phyloP scores from a whole-genome alignment of 2,329 filamentous ascomycete genomes.

The Aspergillus hortae region DNA sequence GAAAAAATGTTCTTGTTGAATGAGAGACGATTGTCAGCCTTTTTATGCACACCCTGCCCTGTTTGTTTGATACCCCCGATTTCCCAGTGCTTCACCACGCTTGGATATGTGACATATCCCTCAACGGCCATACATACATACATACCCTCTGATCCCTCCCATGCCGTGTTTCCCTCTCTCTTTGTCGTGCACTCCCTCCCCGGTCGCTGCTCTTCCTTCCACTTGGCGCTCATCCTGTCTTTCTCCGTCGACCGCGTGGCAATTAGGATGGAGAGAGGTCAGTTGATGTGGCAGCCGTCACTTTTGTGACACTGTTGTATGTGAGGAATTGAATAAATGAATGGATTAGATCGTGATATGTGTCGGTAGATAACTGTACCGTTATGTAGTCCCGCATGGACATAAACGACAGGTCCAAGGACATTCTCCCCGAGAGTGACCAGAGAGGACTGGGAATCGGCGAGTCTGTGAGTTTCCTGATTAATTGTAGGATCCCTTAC shows the following conservation, averaged over 20 bases:
- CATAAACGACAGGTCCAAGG: too few species aligned
- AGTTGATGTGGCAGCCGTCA: constrained; percentile 35
- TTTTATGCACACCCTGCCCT: constrained; percentile 1
- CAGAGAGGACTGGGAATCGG: too few species aligned
- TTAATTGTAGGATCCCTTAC: too few species aligned
- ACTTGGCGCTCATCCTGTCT: constrained; percentile 29
- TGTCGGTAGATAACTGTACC: too few species aligned
- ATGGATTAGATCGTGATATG: background rate
- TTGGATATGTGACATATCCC: constrained; percentile 3
- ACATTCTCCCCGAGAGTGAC: too few species aligned
- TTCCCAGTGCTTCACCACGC: constrained; percentile 6
- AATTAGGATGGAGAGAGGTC: background rate
- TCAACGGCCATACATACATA: constrained; percentile 2
- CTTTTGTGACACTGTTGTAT: constrained; percentile 24
- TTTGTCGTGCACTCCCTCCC: constrained; percentile 16
- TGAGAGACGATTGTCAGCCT: constrained; percentile 2
- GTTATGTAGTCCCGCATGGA: too few species aligned
- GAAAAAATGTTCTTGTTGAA: background rate
- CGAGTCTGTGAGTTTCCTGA: too few species aligned
- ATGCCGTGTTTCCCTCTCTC: constrained; percentile 39
- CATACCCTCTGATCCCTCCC: background rate
- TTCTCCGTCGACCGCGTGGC: background rate
- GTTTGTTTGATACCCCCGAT: constrained; percentile 10
- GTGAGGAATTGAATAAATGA: constrained; percentile 13
- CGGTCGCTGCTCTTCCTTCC: constrained; percentile 13